Base-by-base conservation (phyloP, 1,139 yeast species). In the Yamadazyma buinensis region DNA sequence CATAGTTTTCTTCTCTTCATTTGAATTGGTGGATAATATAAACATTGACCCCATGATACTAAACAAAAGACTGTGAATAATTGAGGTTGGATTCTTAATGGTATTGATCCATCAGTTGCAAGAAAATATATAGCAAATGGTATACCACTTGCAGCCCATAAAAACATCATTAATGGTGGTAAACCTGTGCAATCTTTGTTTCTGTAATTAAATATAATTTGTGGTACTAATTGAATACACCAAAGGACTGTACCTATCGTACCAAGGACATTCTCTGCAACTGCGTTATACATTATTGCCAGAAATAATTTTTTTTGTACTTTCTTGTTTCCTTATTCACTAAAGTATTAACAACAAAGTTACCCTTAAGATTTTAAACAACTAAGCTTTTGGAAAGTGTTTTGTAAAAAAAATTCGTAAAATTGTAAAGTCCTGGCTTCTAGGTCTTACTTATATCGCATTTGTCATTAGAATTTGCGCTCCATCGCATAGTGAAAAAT, bases 181-280 rank as follows among this genome's bases (percentile, higher is more conserved):
- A 88, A 59, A 0, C 97, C 97, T 28, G 80, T 84, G 42, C 95
- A 84, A 51, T 85, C 76, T 49, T 88, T 87, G n/a, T 71, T 71
- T 37, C 67, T 66, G 60, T 72, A 86, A 54, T 90, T 88, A 52
- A 78, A 66, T 35, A 78, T 65, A 34, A 88, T 80, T 55, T 88
- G 97, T 2, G 97, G 97, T 2, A 86, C 69, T 45, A 88, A 64
- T 58, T 90, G 97, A 43, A 88, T 64, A 57, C 96, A 88, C 96
- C 97, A 90, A 41, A 85, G 71, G 5, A 88, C 77, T 1, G 97
- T 88, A 12, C 95, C 97, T 2, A 84, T 69, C 7, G 95, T 86
- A n/a, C 86, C 96, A 40, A 87, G 68, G 7, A 84, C 88, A 34
- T 85, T 86, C 18, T 85, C 77, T 2, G 86, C 86, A 10, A 65